Conservation (phyloP, 1,284 basidiomycete species). For the Ceratobasidium sp. region DNA sequence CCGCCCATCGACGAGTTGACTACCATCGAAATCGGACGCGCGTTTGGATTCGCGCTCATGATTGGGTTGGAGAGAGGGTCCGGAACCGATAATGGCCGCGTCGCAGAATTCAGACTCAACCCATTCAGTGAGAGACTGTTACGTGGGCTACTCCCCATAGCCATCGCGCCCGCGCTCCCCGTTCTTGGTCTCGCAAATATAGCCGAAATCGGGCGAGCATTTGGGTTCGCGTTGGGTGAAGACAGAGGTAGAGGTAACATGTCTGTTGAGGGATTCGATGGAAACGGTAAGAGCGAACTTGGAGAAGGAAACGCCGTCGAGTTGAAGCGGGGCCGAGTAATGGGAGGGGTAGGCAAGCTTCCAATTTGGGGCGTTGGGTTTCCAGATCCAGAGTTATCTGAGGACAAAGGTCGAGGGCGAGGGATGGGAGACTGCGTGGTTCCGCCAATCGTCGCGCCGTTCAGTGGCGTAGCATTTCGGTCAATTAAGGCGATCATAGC, state of each 20-base stretch:
- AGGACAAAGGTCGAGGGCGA: background rate
- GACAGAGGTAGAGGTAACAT: slow-evolving; percentile 22
- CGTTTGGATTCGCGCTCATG: background rate
- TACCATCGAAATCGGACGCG: slow-evolving; percentile 27
- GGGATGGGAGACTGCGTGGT: slow-evolving; percentile 27
- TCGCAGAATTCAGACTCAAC: slow-evolving; percentile 19
- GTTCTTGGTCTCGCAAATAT: slow-evolving; percentile 38
- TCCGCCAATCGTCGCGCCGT: slow-evolving; percentile 34
- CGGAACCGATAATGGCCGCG: background rate
- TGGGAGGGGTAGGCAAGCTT: background rate
- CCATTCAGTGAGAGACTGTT: slow-evolving; percentile 31
- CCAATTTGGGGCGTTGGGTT: background rate
- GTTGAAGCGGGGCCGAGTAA: slow-evolving; percentile 4
- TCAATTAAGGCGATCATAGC: slow-evolving; percentile 58
- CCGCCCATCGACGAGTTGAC: slow-evolving; percentile 1
- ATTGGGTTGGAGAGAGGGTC: background rate
- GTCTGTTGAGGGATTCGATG: slow-evolving; percentile 12
- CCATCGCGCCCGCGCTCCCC: slow-evolving; percentile 25
- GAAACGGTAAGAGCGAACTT: slow-evolving; percentile 8
- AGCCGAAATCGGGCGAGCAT: slow-evolving; percentile 38
- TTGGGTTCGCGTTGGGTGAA: slow-evolving; percentile 23
- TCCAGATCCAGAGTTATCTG: background rate
- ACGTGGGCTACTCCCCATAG: background rate
- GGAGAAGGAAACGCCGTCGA: slow-evolving; percentile 2
- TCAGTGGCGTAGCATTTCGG: slow-evolving; percentile 27